Evolutionary conservation across 306 rosid genomes (phyloP).

Genomic region (Ormosia emarginata): DNA sequence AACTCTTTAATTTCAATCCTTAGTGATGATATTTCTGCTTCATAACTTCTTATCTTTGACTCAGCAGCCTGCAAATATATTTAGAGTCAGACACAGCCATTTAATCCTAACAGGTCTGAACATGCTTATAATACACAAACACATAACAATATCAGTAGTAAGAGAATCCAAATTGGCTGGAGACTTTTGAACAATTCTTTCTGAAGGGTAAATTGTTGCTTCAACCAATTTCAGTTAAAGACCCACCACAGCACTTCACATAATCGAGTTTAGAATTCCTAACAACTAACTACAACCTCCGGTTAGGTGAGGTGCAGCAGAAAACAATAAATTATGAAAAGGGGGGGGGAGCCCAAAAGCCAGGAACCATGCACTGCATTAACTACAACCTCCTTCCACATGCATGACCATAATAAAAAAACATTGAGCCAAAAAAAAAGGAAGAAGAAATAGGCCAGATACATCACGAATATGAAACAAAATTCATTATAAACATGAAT

Average conservation of each 20-base stretch:
- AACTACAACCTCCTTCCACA: background rate
- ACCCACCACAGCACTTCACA: background rate
- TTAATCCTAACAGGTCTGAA: background rate
- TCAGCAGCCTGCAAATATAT: slow-evolving; percentile 68
- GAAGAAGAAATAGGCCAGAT: background rate
- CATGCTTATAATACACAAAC: background rate
- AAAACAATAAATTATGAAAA: slow-evolving; percentile 2
- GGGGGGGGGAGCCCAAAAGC: background rate
- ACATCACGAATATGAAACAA: background rate
- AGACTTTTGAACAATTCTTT: background rate
- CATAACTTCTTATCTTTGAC: slow-evolving; percentile 73
- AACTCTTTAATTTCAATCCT: slow-evolving; percentile 66
- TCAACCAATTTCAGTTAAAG: background rate
- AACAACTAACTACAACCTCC: background rate
- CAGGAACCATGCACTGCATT: background rate
- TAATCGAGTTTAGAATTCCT: background rate
- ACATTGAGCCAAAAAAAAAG: background rate
- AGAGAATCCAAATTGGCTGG: background rate
- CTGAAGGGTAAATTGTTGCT: background rate
- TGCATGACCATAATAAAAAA: background rate
- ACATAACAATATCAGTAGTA: background rate
- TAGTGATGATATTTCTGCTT: slow-evolving; percentile 57
- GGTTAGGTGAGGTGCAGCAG: background rate
- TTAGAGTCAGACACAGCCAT: background rate
- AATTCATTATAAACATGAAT: background rate